These are phyloP conservation scores for Kitagawia praeruptora DNA, from an alignment of 129 eudicot species.

Conservation along the genomic window DNA sequence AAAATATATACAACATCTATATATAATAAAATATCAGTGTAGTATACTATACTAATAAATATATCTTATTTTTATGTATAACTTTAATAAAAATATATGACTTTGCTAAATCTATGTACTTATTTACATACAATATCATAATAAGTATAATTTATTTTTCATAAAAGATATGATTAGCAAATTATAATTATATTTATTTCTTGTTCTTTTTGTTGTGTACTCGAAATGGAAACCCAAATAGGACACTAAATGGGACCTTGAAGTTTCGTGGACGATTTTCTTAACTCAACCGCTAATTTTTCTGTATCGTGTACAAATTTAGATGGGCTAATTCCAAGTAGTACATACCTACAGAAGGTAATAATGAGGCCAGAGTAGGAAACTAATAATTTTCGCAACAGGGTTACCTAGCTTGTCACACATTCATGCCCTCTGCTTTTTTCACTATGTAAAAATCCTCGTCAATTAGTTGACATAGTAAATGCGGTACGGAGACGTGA, in stretches of 20 bases:
- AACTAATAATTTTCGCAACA: background rate
- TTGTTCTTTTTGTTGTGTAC: background rate
- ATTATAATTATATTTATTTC: too few species aligned
- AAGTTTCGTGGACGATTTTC: background rate
- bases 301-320: too few species aligned
- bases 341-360: background rate
- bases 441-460: background rate
- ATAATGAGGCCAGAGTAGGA: background rate
- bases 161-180: too few species aligned
- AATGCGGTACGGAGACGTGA: background rate
- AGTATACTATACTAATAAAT: too few species aligned
- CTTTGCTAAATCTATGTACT: too few species aligned
- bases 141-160: too few species aligned
- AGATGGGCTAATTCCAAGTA: too few species aligned
- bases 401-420: background rate
- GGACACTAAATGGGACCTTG: background rate
- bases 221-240: background rate
- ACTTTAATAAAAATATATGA: too few species aligned
- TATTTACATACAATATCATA: background rate
- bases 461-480: background rate
- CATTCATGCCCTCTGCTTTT: background rate
- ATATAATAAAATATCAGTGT: too few species aligned
- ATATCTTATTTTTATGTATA: too few species aligned
- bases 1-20: too few species aligned
- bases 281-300: too few species aligned